These are phyloP conservation scores for Blastomyces parvus DNA, from an alignment of 2,329 filamentous ascomycete genomes.

Conservation along the genomic window DNA sequence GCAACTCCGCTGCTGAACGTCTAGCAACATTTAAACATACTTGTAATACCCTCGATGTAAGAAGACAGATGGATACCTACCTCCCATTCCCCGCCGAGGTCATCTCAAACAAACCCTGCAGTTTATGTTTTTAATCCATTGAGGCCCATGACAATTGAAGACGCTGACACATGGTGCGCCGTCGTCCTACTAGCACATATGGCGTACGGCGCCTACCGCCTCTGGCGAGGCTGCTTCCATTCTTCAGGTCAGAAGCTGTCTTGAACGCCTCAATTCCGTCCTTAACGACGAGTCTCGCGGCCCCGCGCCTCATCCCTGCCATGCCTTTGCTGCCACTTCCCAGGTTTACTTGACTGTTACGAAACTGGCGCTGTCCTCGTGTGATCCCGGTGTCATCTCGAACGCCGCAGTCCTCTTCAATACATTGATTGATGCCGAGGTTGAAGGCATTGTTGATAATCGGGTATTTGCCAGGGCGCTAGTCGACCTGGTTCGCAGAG, in stretches of 20 bases:
- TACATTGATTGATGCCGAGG: slow-evolving; percentile 88
- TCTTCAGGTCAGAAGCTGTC: slow-evolving; percentile 42
- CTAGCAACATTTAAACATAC: slow-evolving; percentile 52
- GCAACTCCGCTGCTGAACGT: slow-evolving; percentile 50
- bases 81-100: not conserved
- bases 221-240: slow-evolving; percentile 42
- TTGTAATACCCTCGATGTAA: slow-evolving; percentile 50
- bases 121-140: not conserved
- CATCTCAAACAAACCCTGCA: not conserved
- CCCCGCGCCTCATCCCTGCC: slow-evolving; percentile 82
- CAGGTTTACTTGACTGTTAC: slow-evolving; percentile 85
- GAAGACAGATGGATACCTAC: slow-evolving; percentile 1
- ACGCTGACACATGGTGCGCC: slow-evolving; percentile 8
- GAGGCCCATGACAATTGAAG: not conserved
- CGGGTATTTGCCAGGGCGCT: slow-evolving; percentile 75
- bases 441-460: slow-evolving; percentile 87
- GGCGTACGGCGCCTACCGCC: slow-evolving; percentile 46
- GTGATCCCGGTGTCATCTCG: slow-evolving; percentile 76
- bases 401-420: slow-evolving; percentile 81
- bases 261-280: slow-evolving; percentile 53
- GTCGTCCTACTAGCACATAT: slow-evolving; percentile 44
- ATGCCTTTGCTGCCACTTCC: slow-evolving; percentile 73
- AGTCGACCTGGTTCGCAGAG: slow-evolving; percentile 74
- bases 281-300: slow-evolving; percentile 83
- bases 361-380: slow-evolving; percentile 75